phyloP scores from a whole-genome alignment of 176 grass and related monocot genomes.

The Rhynchospora pubera region DNA sequence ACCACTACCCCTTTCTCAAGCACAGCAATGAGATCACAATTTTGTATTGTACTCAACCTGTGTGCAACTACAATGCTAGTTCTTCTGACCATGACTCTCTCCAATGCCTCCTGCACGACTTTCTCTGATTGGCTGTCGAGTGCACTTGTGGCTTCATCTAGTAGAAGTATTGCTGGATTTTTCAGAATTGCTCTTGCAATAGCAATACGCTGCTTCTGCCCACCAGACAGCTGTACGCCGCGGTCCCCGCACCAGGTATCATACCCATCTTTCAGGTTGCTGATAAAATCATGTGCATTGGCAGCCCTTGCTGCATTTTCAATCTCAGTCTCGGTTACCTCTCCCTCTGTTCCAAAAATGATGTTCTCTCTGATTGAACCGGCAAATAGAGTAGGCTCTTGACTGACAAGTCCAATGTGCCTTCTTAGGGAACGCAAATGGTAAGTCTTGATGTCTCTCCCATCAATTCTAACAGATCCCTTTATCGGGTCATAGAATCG shows the following conservation, averaged over 20 bases:
- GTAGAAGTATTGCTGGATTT: conserved; percentile 64
- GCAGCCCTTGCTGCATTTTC: conserved; percentile 70
- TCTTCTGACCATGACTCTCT: conserved; percentile 75
- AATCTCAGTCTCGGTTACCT: conserved; percentile 51
- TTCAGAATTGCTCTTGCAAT: conserved; percentile 92
- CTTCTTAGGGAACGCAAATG: conserved; percentile 50
- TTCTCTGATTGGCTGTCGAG: conserved; percentile 92
- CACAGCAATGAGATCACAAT: conserved; percentile 75
- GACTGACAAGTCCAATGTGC: conserved; percentile 88
- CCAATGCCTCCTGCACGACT: conserved; percentile 77
- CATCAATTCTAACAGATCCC: conserved; percentile 65
- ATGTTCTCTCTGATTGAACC: conserved; percentile 82
- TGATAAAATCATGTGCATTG: conserved; percentile 91
- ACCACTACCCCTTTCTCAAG: conserved; percentile 67
- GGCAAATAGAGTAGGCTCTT: conserved; percentile 92
- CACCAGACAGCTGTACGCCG: conserved; percentile 83
- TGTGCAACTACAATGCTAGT: conserved; percentile 89
- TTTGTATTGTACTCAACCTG: conserved; percentile 76
- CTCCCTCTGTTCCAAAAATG: conserved; percentile 48
- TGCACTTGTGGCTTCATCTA: conserved; percentile 93
- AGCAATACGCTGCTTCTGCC: conserved; percentile 89
- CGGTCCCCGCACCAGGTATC: conserved; percentile 83
- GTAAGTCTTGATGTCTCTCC: conserved; percentile 62
- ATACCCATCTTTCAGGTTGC: conserved; percentile 89
- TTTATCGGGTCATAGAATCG: conserved; percentile 84